Base-by-base conservation (phyloP, 768 basidiomycete genomes). In the Leucogyrophana mollusca region DNA sequence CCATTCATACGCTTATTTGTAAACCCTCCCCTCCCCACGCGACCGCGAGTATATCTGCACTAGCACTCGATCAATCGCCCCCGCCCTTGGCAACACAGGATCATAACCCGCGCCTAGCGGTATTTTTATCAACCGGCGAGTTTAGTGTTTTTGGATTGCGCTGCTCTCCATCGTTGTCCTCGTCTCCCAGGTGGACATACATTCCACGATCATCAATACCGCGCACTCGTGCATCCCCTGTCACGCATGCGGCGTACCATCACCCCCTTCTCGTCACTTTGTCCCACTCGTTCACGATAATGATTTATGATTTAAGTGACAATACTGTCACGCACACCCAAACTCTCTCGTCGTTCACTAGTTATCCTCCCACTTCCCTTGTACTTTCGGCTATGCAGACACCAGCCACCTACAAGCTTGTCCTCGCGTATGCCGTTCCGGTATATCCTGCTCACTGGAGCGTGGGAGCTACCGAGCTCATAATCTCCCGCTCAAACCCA, bases 391-490 rank as follows among this genome's bases (percentile, higher is more conserved):
- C 76, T 18, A 42, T 65, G 50, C 78, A 79, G 18, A 73, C 82
- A 14, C 56, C 77, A 9, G 60, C 68, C 9, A 76, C 69, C 22
- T 92, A 87, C 68, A 90, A 84, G 59, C 74, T 92, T 41, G 71
- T 91, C 21, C 64, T 92, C 54, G 80, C 83, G 14, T 90, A 90
- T 65, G 72, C 87, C 16, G 71, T 82, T 27, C 88, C 87, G 23
- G 83, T 92, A 34, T 91, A 87, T 60, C 90, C 90, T 3, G 71
- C 73, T 14, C 90, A 92, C 60, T 92, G 86, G 86, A 82, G 83
- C 20, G 77, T 83, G 23, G 87, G 86, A 24, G 82, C 79, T 4
- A 87, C 88, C 8, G 90, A 91, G 57, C 68, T 92, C 32, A 73
- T 87, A 40, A 86, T 92, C 37, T 73, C 79, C 38, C 66, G 60